Percentiles rank a stretch among this genome's conserved stretches.
These are phyloP conservation scores for Penicillium samsonianum DNA, from an alignment of 495 filamentous ascomycete species.

Conservation along the genomic window DNA sequence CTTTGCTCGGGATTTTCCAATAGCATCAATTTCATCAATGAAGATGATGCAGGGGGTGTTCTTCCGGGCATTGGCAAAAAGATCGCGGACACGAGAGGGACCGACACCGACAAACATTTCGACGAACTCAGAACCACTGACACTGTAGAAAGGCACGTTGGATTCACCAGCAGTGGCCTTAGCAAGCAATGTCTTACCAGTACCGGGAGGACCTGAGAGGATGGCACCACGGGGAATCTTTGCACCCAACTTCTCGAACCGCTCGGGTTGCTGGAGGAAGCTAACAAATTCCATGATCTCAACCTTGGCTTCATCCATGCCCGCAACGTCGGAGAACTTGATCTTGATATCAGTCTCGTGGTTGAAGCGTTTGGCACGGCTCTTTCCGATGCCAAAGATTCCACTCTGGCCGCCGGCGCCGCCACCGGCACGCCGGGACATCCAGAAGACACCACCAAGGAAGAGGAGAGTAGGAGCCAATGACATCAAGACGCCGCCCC, in stretches of 20 bases:
- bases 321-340: constrained; percentile 95
- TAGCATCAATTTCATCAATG: constrained; percentile 98
- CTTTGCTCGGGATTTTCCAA: constrained; percentile 84
- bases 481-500: constrained; percentile 62
- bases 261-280: constrained; percentile 87
- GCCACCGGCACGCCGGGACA: constrained; percentile 65
- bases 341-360: constrained; percentile 94
- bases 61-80: constrained; percentile 93
- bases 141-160: constrained; percentile 95
- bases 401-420: constrained; percentile 69
- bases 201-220: constrained; percentile 93
- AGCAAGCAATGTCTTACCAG: constrained; percentile 94
- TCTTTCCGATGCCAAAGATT: constrained; percentile 93
- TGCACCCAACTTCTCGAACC: constrained; percentile 88
- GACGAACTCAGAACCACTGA: constrained; percentile 97
- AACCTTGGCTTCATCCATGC: constrained; percentile 96
- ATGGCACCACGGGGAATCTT: constrained; percentile 98
- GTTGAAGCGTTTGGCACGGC: constrained; percentile 93
- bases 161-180: constrained; percentile 98
- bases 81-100: constrained; percentile 89
- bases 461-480: constrained; percentile 89
- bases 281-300: constrained; percentile 99
- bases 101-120: constrained; percentile 99
- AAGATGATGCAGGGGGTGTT: constrained; percentile 98
- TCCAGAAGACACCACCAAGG: constrained; percentile 73